phyloP scores from a whole-genome alignment of 78 protist species.

The slime mould (Dictyostelium discoideum) region DNA sequence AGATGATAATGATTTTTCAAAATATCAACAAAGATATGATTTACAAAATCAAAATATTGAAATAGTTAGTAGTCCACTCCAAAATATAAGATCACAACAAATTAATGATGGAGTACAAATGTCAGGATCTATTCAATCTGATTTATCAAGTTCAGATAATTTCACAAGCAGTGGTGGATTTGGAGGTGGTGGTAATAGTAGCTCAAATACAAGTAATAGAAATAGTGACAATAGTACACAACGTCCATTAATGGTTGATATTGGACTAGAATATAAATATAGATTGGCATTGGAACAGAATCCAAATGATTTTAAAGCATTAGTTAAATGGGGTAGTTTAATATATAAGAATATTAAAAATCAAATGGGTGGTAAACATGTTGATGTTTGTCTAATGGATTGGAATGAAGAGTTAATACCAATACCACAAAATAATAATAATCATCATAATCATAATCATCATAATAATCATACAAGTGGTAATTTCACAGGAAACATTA shows the following conservation, averaged over 20 bases:
- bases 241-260: slow-evolving; percentile 23
- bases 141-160: background rate
- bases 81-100: background rate
- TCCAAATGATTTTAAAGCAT: slow-evolving; percentile 62
- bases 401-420: slow-evolving; percentile 66
- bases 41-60: background rate
- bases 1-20: slow-evolving; percentile 13
- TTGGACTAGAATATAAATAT: slow-evolving; percentile 56
- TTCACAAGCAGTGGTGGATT: background rate
- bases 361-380: slow-evolving; percentile 42
- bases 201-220: background rate
- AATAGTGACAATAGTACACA: background rate
- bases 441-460: background rate
- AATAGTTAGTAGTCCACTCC: background rate
- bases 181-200: background rate
- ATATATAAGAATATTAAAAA: slow-evolving; percentile 35
- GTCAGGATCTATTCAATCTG: background rate
- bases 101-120: background rate
- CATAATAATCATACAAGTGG: background rate
- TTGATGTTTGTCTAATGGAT: slow-evolving; percentile 64
- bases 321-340: slow-evolving; percentile 60
- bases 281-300: slow-evolving; percentile 28
- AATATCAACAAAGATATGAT: slow-evolving; percentile 17
- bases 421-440: slow-evolving; percentile 20
- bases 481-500: background rate